Conservation (phyloP, 2,329 filamentous ascomycete species). For the Pseudopithomyces maydicus region DNA sequence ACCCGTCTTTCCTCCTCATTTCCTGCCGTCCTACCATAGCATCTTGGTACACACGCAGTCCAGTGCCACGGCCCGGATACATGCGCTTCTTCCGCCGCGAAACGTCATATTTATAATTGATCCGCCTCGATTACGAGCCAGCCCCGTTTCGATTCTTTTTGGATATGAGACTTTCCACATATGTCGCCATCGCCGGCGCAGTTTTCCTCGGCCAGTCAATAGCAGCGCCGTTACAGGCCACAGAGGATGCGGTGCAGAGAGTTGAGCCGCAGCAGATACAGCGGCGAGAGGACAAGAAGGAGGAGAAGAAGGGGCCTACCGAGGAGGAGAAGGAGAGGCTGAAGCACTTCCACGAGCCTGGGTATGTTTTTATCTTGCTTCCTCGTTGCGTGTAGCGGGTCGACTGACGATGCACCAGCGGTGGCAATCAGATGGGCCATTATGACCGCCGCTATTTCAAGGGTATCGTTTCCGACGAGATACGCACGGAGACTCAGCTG, state of each 20-base stretch:
- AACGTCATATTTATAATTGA: constrained; percentile 6
- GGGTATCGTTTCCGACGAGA: constrained; percentile 66
- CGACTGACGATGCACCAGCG: constrained; percentile 25
- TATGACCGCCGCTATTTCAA: constrained; percentile 76
- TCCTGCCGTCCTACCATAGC: neutral
- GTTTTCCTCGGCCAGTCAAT: constrained; percentile 23
- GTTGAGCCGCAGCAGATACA: neutral
- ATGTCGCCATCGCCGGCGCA: constrained; percentile 22
- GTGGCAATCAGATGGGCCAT: constrained; percentile 65
- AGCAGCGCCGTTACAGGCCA: constrained; percentile 25
- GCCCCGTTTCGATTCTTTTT: neutral
- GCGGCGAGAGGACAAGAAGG: constrained; percentile 3
- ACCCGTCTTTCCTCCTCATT: neutral
- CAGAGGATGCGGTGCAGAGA: neutral
- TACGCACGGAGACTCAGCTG: constrained; percentile 68
- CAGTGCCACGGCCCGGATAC: neutral
- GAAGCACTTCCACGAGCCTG: constrained; percentile 48
- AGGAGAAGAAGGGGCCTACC: constrained; percentile 11
- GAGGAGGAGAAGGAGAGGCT: constrained; percentile 20
- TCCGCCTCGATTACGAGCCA: neutral
- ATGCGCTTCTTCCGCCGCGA: neutral
- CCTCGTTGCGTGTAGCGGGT: neutral
- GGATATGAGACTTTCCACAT: constrained; percentile 35
- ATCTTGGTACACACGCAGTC: neutral
- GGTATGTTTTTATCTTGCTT: constrained; percentile 34